phyloP scores from a whole-genome alignment of 495 filamentous ascomycete species.

The Neurospora hispaniola region DNA sequence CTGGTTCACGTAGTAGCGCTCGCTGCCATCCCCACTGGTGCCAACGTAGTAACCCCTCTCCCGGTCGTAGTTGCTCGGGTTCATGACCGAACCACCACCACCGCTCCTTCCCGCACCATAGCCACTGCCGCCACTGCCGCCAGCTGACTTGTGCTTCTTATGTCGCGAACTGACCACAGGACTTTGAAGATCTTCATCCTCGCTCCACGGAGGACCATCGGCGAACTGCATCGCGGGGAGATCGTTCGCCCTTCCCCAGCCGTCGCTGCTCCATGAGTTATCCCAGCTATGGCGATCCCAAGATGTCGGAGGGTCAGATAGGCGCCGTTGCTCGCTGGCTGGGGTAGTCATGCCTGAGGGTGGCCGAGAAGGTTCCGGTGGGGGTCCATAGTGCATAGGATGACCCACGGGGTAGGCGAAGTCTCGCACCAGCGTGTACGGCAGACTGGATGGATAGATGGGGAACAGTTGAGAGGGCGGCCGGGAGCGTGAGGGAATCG shows the following conservation, averaged over 20 bases:
- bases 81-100: constrained; percentile 32
- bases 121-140: constrained; percentile 32
- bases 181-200: constrained; percentile 91
- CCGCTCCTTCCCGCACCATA: constrained; percentile 7
- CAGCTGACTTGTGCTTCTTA: constrained; percentile 71
- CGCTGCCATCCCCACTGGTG: constrained; percentile 60
- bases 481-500: constrained; percentile 63
- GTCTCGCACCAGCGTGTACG: constrained; percentile 85
- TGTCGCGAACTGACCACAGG: constrained; percentile 72
- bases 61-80: constrained; percentile 31
- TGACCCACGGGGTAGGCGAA: constrained; percentile 82
- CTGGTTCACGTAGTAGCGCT: constrained; percentile 68
- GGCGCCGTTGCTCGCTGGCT: constrained; percentile 64
- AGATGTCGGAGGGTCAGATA: constrained; percentile 67
- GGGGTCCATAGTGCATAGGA: constrained; percentile 88
- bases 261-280: constrained; percentile 29
- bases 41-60: constrained; percentile 56
- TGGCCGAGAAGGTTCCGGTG: constrained; percentile 55
- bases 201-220: constrained; percentile 92
- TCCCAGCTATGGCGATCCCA: constrained; percentile 53
- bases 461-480: constrained; percentile 70
- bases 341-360: constrained; percentile 75
- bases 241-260: constrained; percentile 43
- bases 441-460: constrained; percentile 75
- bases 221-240: constrained; percentile 77